Conservation (phyloP, 169 alveolate genomes). For the Cystoisospora suis region DNA sequence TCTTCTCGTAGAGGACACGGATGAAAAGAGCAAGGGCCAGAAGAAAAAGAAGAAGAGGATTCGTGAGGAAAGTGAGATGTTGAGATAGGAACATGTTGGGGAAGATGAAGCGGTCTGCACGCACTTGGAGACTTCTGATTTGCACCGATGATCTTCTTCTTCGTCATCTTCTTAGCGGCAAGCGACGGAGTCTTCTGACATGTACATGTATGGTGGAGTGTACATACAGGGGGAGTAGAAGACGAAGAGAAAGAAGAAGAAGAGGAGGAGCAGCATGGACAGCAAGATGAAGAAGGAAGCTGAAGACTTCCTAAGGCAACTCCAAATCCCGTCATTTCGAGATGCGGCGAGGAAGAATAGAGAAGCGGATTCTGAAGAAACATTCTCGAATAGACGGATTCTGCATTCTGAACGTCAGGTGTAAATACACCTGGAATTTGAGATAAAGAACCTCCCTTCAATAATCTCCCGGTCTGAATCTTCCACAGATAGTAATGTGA, state of each 20-base stretch:
- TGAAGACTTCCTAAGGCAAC: constrained; percentile 42
- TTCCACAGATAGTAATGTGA: constrained; percentile 27
- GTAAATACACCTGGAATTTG: constrained; percentile 41
- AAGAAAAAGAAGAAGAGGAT: too few relatives aligned
- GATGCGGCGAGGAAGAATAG: constrained; percentile 50
- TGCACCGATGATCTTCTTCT: too few relatives aligned
- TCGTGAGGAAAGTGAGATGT: too few relatives aligned
- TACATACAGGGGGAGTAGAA: too few relatives aligned
- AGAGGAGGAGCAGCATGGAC: constrained; percentile 51
- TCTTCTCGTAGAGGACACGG: too few relatives aligned
- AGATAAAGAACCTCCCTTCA: constrained; percentile 16
- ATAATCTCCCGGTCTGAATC: constrained; percentile 47
- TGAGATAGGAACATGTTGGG: neutral
- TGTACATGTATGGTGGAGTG: too few relatives aligned
- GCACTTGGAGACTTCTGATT: too few relatives aligned
- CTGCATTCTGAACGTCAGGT: neutral
- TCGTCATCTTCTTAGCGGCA: too few relatives aligned
- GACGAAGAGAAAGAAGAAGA: neutral
- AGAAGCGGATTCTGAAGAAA: constrained; percentile 48
- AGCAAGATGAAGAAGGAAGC: constrained; percentile 53
- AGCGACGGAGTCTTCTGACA: too few relatives aligned
- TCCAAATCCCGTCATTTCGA: constrained; percentile 49
- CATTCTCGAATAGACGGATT: neutral
- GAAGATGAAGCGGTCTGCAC: neutral
- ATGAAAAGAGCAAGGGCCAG: too few relatives aligned